Conservation (phyloP, 2,329 filamentous ascomycete genomes). For the Cladophialophora chaetospira region DNA sequence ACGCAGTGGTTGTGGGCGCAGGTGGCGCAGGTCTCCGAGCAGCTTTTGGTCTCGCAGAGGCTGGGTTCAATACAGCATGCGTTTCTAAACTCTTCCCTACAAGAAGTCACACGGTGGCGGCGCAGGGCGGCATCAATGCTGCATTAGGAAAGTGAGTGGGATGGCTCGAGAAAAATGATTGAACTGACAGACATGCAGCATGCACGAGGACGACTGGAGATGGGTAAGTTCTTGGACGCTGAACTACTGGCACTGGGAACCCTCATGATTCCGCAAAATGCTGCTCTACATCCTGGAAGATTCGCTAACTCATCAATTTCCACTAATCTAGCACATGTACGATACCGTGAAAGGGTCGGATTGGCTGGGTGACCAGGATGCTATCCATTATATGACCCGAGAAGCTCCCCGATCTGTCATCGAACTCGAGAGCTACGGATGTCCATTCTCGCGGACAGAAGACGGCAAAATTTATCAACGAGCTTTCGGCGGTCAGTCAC, state of each 20-base stretch:
- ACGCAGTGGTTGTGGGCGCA: slow-evolving; percentile 74
- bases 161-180: not conserved
- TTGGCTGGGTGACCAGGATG: slow-evolving; percentile 62
- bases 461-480: slow-evolving; percentile 98
- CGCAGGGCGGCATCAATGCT: slow-evolving; percentile 66
- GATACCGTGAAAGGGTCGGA: slow-evolving; percentile 60
- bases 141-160: slow-evolving; percentile 53
- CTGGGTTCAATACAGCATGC: slow-evolving; percentile 66
- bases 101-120: slow-evolving; percentile 66
- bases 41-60: slow-evolving; percentile 64
- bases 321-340: slow-evolving; percentile 56
- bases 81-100: slow-evolving; percentile 67
- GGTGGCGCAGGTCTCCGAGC: slow-evolving; percentile 66
- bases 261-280: too few relatives aligned
- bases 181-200: slow-evolving; percentile 37
- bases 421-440: slow-evolving; percentile 91
- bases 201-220: slow-evolving; percentile 59
- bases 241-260: too few relatives aligned
- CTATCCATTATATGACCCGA: slow-evolving; percentile 62
- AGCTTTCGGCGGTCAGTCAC: slow-evolving; percentile 96
- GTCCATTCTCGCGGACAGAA: slow-evolving; percentile 88
- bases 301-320: not conserved
- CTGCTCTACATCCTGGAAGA: not conserved
- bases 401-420: slow-evolving; percentile 57
- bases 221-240: slow-evolving; percentile 37